phyloP scores from a whole-genome alignment of 257 asterid genomes.

The Rehmannia glutinosa region DNA sequence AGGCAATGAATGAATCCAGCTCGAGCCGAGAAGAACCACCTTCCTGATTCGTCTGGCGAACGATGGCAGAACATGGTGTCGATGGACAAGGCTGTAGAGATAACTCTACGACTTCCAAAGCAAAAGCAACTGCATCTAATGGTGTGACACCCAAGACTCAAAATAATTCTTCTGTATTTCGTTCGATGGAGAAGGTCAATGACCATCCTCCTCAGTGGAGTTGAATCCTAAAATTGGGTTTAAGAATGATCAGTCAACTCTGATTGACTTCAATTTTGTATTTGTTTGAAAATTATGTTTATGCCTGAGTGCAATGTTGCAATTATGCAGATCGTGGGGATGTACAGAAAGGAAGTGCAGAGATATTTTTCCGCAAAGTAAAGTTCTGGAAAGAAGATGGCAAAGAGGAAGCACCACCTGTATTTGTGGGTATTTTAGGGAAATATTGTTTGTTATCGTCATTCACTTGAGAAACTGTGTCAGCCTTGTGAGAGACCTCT shows the following conservation, averaged over 20 bases:
- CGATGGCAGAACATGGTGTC: conserved; percentile 46
- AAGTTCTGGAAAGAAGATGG: conserved; percentile 99
- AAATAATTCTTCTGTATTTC: conserved; percentile 2
- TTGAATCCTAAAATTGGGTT: neutral
- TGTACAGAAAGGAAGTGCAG: conserved; percentile 97
- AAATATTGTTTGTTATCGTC: neutral
- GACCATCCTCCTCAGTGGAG: conserved; percentile 22
- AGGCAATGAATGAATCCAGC: too few species aligned
- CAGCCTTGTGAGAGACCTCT: neutral
- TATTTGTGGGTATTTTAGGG: conserved; percentile 80
- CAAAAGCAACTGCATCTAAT: conserved; percentile 10
- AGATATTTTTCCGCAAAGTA: conserved; percentile 95
- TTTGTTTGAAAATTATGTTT: neutral
- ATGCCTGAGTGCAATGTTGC: conserved; percentile 12
- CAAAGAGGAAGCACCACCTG: conserved; percentile 99
- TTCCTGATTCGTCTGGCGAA: too few species aligned
- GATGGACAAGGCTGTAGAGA: conserved; percentile 28
- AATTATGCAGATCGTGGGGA: conserved; percentile 78
- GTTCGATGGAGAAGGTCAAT: conserved; percentile 14
- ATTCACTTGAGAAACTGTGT: neutral
- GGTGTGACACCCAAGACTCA: conserved; percentile 3
- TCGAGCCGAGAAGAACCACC: too few species aligned
- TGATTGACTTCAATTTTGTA: neutral
- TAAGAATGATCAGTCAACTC: neutral
- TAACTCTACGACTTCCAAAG: conserved; percentile 12